A percentile compares a stretch with the other conserved stretches of the same genome.
Evolutionary conservation across 2,329 filamentous ascomycete genomes (phyloP).

Genomic region (Pezicula carpinea): DNA sequence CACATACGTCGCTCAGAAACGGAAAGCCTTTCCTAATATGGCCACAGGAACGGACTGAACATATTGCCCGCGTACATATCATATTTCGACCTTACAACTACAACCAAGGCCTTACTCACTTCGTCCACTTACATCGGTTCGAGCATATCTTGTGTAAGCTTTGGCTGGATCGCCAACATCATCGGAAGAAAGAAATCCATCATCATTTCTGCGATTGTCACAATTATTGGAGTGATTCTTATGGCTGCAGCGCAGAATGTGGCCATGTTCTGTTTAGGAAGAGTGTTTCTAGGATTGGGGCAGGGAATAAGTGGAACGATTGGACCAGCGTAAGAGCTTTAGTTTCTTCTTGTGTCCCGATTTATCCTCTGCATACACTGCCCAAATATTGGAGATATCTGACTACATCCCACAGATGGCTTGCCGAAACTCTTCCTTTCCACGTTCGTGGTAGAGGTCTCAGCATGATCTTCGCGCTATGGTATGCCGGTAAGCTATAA

Average conservation of each 20-base stretch:
- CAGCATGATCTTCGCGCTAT: background rate
- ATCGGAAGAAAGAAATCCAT: background rate
- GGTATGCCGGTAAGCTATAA: background rate
- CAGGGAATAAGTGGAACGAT: background rate
- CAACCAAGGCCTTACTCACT: background rate
- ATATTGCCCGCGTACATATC: background rate
- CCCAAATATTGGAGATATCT: background rate
- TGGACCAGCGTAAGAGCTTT: background rate
- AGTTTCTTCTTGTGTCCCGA: background rate
- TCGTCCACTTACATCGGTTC: background rate
- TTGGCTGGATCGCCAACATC: background rate
- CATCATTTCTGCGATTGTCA: slow-evolving; percentile 1
- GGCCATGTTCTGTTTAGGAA: background rate
- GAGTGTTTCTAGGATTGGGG: background rate
- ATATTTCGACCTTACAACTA: background rate
- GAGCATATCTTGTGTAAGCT: background rate
- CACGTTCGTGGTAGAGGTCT: background rate
- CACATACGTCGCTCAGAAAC: too few species aligned
- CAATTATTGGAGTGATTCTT: background rate
- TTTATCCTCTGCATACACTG: background rate
- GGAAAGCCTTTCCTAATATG: too few species aligned
- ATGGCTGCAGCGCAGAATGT: background rate
- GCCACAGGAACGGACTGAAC: background rate
- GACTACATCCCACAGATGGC: background rate
- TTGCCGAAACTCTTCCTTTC: background rate